phyloP scores from a whole-genome alignment of 805 yeast species.

The Debaryomyces castellii region DNA sequence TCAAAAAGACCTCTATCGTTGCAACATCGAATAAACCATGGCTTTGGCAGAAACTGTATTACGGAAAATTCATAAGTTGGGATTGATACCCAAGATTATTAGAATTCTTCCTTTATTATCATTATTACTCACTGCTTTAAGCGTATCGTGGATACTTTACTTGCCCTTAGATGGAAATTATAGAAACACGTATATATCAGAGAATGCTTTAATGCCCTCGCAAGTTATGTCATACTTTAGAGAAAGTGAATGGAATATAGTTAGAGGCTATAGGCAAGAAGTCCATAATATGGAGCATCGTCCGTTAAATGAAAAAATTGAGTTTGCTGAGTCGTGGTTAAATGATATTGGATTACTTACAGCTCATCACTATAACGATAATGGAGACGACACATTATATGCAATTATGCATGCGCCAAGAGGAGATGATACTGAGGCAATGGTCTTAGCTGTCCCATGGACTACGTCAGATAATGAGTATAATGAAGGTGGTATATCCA shows the following conservation, averaged over 20 bases:
- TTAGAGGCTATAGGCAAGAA: slow-evolving; percentile 79
- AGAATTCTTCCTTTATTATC: slow-evolving; percentile 33
- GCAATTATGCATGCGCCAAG: slow-evolving; percentile 89
- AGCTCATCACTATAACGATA: slow-evolving; percentile 34
- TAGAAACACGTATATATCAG: slow-evolving; percentile 83
- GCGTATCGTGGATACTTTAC: slow-evolving; percentile 46
- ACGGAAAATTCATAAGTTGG: slow-evolving; percentile 38
- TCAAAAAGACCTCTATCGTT: background rate
- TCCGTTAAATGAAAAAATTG: slow-evolving; percentile 39
- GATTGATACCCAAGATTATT: slow-evolving; percentile 36
- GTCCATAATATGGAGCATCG: slow-evolving; percentile 36
- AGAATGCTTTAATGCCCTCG: slow-evolving; percentile 95
- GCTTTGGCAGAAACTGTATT: slow-evolving; percentile 44
- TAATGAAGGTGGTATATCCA: slow-evolving; percentile 80
- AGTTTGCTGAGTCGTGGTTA: slow-evolving; percentile 56
- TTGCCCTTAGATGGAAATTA: slow-evolving; percentile 82
- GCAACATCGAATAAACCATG: slow-evolving; percentile 20
- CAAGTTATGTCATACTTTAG: slow-evolving; percentile 91
- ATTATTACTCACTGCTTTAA: slow-evolving; percentile 31
- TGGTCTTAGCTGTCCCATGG: slow-evolving; percentile 92
- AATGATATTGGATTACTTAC: slow-evolving; percentile 72
- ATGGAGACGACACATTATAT: slow-evolving; percentile 55
- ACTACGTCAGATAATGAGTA: slow-evolving; percentile 56
- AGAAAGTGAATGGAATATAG: slow-evolving; percentile 91
- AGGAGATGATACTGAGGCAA: slow-evolving; percentile 95